These are phyloP conservation scores for Aspergillus ustus DNA, from an alignment of 2,329 filamentous ascomycete species.

Conservation along the genomic window DNA sequence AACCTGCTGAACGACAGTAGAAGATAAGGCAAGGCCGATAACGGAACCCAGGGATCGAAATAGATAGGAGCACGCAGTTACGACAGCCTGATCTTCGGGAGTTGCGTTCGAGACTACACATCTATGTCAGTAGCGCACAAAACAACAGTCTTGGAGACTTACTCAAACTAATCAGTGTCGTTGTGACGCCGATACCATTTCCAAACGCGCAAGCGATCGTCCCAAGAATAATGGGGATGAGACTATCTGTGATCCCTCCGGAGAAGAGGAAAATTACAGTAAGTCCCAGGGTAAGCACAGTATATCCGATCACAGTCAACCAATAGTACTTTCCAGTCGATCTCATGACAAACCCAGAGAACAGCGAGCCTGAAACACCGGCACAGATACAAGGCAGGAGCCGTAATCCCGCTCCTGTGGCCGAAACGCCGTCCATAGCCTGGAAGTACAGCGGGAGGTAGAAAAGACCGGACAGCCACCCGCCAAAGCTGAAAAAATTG, in stretches of 20 bases:
- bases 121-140: constrained; percentile 5
- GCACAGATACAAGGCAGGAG: constrained; percentile 69
- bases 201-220: constrained; percentile 60
- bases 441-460: constrained; percentile 81
- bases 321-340: constrained; percentile 73
- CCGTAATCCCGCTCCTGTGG: constrained; percentile 66
- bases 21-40: constrained; percentile 69
- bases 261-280: constrained; percentile 62
- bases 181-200: constrained; percentile 68
- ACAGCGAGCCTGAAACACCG: constrained; percentile 67
- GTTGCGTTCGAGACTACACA: constrained; percentile 68
- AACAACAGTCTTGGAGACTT: constrained; percentile 28
- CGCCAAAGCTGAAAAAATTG: constrained; percentile 73
- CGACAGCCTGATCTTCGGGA: constrained; percentile 71
- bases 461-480: constrained; percentile 66
- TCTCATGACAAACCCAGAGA: constrained; percentile 69
- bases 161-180: constrained; percentile 70
- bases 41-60: constrained; percentile 74
- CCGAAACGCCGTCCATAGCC: constrained; percentile 67
- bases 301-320: constrained; percentile 65
- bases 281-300: constrained; percentile 58
- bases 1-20: constrained; percentile 72
- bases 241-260: constrained; percentile 56
- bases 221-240: constrained; percentile 60
- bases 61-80: constrained; percentile 78